Base-by-base conservation (phyloP, 208 protist species). In the Wallacemonas sp. region DNA sequence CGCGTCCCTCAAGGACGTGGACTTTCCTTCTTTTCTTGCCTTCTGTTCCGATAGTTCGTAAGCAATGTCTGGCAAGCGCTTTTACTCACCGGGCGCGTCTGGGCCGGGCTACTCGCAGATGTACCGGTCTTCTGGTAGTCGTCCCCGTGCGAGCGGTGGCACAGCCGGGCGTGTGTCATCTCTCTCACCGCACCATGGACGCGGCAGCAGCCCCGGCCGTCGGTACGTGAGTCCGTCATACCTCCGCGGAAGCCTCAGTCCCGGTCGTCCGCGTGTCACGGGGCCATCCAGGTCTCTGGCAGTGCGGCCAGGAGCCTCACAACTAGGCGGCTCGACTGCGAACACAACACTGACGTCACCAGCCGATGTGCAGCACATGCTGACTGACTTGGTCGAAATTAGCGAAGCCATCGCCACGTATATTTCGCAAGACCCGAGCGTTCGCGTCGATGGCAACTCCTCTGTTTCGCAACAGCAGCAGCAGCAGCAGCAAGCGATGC, bases 321-420 rank as follows among this genome's bases (percentile, higher is more conserved):
- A 5, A 6, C 3, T 3, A 5, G n/a, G 55, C 30, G 29, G 19
- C 0, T 48, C 30, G 33, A 27, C 50, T 42, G 9, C 33, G 59
- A 32, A 55, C 46, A 26, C 62, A 30, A 24, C 48, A 53, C 52
- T 69, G 57, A 24, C 67, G 50, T 39, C 42, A 1, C 27, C 60
- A 36, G 29, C 37, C 9, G 24, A 66, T 13, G 79, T 89, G 39
- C 79, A 85, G 33, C 44, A 68, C 27, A 79, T 92, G 68, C 73
- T 92, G 33, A 78, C 26, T 24, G 82, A 92, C 30, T 63, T 92
- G 55, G 80, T 89, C 0, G 74, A 76, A 19, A 79, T 92, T 36
- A 92, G 85, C 64, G 74, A 89, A 29, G 72, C 75, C 68, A 79
- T 92, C 26, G 81, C 82, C 0, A 61, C 63, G 0, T 79, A 87